These are phyloP conservation scores for Biscogniauxia marginata DNA, from an alignment of 2,329 filamentous ascomycete species.

Conservation along the genomic window DNA sequence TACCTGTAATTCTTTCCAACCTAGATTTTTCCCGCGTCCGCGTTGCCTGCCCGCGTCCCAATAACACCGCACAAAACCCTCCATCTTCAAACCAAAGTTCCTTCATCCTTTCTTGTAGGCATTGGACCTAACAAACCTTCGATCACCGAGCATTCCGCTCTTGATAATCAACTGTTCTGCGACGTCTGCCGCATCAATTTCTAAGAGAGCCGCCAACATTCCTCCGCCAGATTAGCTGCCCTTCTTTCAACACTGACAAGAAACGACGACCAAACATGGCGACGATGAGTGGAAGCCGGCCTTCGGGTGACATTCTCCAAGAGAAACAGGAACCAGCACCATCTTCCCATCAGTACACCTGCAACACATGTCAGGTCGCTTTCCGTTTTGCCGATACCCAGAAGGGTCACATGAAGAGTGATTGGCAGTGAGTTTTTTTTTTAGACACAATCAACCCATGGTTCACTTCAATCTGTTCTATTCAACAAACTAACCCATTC, in stretches of 20 bases:
- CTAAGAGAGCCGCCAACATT: too few species aligned
- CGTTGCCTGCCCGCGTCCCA: background rate
- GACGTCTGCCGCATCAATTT: too few species aligned
- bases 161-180: background rate
- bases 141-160: background rate
- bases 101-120: background rate
- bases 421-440: conserved; percentile 78
- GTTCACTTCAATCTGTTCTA: background rate
- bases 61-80: background rate
- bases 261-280: conserved; percentile 43
- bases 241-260: too few species aligned
- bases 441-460: background rate
- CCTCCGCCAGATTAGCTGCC: too few species aligned
- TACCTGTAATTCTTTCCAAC: background rate
- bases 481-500: conserved; percentile 15
- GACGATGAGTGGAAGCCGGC: conserved; percentile 42
- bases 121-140: background rate
- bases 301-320: conserved; percentile 24
- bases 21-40: background rate
- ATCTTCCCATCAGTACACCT: conserved; percentile 84
- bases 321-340: conserved; percentile 33
- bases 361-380: conserved; percentile 96
- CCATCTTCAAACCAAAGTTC: background rate
- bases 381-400: conserved; percentile 93
- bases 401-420: conserved; percentile 93